Conservation (phyloP, 2,329 filamentous ascomycete species). For the Pyricularia sp. region DNA sequence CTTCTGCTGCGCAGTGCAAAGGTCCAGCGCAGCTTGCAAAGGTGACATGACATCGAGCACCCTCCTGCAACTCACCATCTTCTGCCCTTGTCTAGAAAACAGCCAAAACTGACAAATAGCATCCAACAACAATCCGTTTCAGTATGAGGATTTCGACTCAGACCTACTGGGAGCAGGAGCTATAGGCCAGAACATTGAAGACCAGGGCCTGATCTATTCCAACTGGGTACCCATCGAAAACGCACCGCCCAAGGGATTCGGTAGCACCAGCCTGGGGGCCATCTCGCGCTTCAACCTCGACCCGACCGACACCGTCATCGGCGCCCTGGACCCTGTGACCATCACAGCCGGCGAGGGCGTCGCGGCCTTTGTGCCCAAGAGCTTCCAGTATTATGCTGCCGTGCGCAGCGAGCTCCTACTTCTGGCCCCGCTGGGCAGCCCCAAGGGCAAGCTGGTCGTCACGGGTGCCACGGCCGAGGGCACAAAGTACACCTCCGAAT, state of each 20-base stretch:
- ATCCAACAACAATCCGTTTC: no score
- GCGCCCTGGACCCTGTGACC: neutral
- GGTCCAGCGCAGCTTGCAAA: neutral
- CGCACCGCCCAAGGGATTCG: neutral
- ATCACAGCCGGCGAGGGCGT: neutral
- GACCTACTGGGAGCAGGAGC: neutral
- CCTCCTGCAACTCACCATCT: neutral
- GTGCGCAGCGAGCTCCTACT: neutral
- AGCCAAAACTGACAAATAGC: no score
- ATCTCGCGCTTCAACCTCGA: neutral
- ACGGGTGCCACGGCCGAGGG: neutral
- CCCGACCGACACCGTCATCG: neutral
- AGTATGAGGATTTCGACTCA: neutral
- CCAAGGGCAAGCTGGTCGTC: neutral
- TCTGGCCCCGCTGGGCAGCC: neutral
- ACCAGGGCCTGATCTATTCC: neutral
- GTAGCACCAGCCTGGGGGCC: neutral
- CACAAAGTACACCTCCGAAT: neutral
- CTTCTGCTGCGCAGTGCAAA: neutral
- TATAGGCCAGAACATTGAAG: neutral
- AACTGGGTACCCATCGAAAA: neutral
- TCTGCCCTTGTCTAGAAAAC: neutral
- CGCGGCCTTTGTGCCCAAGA: neutral
- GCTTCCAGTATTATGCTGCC: neutral
- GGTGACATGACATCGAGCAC: neutral